Percentiles rank a stretch among this genome's conserved stretches.
Evolutionary conservation across 2,329 filamentous ascomycete species (phyloP).

Genomic region (Venturia asperata): DNA sequence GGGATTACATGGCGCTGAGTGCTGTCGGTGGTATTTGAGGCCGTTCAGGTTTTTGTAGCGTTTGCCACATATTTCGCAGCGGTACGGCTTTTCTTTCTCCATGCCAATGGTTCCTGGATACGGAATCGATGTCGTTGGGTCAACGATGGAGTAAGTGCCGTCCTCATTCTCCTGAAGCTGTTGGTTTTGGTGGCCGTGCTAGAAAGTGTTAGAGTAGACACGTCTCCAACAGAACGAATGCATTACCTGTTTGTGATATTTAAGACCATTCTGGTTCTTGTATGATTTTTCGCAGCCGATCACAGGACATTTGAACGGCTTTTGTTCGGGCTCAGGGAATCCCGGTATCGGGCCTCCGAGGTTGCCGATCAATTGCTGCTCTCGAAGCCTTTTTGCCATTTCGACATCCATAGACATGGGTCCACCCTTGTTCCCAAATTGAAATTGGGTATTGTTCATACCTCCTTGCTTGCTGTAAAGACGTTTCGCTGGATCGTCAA

Average conservation of each 20-base stretch:
- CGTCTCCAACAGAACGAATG: background rate
- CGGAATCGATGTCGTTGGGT: conserved; percentile 86
- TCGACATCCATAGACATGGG: conserved; percentile 69
- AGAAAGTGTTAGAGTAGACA: conserved; percentile 19
- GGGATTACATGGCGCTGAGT: conserved; percentile 84
- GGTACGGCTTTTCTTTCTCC: conserved; percentile 99
- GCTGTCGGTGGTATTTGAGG: conserved; percentile 72
- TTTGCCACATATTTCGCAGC: conserved; percentile 94
- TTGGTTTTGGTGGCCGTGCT: conserved; percentile 93
- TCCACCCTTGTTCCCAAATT: conserved; percentile 66
- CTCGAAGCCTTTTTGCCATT: conserved; percentile 57
- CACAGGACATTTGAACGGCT: conserved; percentile 95
- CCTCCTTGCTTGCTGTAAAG: conserved; percentile 77
- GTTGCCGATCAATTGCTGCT: conserved; percentile 56
- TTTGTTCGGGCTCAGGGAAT: conserved; percentile 65
- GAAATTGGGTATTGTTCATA: conserved; percentile 59
- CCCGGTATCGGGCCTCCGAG: conserved; percentile 37
- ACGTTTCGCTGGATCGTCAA: conserved; percentile 91
- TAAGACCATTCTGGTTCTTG: conserved; percentile 98
- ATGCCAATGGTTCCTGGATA: conserved; percentile 97
- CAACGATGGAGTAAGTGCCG: conserved; percentile 96
- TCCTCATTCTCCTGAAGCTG: conserved; percentile 95
- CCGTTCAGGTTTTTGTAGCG: conserved; percentile 99
- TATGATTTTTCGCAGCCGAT: conserved; percentile 99
- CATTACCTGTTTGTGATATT: conserved; percentile 70